Percentiles rank a stretch among this genome's conserved stretches.
phyloP scores from a whole-genome alignment of 2,329 filamentous ascomycete genomes.

The Xylariales sp. region DNA sequence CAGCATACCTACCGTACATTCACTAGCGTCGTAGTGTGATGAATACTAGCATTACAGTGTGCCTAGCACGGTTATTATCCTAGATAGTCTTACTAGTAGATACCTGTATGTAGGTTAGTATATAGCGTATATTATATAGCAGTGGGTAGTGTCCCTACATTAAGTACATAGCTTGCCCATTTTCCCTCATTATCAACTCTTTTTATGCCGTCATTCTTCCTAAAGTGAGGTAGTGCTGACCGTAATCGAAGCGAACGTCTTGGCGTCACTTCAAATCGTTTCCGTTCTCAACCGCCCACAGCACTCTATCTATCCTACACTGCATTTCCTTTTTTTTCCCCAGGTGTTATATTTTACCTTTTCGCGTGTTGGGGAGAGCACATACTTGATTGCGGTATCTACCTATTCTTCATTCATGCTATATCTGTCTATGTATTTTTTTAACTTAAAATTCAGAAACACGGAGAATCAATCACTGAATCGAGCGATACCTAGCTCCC shows the following conservation, averaged over 20 bases:
- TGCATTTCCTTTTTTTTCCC: too few relatives aligned
- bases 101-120: too few relatives aligned
- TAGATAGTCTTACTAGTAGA: too few relatives aligned
- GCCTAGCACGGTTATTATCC: too few relatives aligned
- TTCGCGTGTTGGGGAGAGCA: neutral
- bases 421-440: neutral
- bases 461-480: neutral
- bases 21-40: too few relatives aligned
- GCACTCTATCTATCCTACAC: too few relatives aligned
- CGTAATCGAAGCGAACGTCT: constrained; percentile 9
- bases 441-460: neutral
- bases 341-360: neutral
- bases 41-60: too few relatives aligned
- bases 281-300: neutral
- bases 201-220: constrained; percentile 25
- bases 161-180: constrained; percentile 9
- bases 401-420: neutral
- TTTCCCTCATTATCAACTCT: constrained; percentile 7
- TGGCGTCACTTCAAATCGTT: constrained; percentile 9
- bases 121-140: too few relatives aligned
- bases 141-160: too few relatives aligned
- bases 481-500: neutral
- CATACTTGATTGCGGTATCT: too few relatives aligned
- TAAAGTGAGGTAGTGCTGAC: constrained; percentile 25
- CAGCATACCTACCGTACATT: too few relatives aligned